Conservation (phyloP, 2,329 filamentous ascomycete genomes). For the Cordyceps tenuipes region DNA sequence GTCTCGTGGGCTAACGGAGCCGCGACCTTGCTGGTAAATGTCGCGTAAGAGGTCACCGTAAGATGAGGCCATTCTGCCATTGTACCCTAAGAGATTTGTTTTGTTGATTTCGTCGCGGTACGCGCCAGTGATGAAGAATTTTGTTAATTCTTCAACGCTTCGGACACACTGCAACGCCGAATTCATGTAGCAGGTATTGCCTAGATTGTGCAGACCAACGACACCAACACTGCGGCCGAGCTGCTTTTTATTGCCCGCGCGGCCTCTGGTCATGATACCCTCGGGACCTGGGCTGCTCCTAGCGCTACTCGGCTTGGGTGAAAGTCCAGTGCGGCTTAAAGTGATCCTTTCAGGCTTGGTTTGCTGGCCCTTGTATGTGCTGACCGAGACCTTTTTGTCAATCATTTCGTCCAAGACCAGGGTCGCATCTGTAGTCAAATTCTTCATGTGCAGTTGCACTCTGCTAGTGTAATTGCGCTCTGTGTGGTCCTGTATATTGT, state of each 20-base stretch:
- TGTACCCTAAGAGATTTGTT: slow-evolving; percentile 76
- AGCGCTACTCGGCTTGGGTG: slow-evolving; percentile 40
- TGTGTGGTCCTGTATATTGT: slow-evolving; percentile 52
- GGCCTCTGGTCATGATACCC: slow-evolving; percentile 60
- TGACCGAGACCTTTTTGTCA: slow-evolving; percentile 49
- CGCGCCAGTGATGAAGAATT: slow-evolving; percentile 74
- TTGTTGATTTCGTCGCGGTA: slow-evolving; percentile 77
- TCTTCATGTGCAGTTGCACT: slow-evolving; percentile 55
- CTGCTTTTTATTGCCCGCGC: slow-evolving; percentile 59
- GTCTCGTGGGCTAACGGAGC: slow-evolving; percentile 66
- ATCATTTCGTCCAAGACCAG: slow-evolving; percentile 79
- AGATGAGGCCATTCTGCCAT: slow-evolving; percentile 75
- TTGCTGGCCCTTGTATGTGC: slow-evolving; percentile 33
- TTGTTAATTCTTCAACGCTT: slow-evolving; percentile 84
- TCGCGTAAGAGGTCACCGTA: slow-evolving; percentile 70
- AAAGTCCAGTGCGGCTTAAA: slow-evolving; percentile 19
- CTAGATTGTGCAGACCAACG: slow-evolving; percentile 79
- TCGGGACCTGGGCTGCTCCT: slow-evolving; percentile 59
- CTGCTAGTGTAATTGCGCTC: slow-evolving; percentile 73
- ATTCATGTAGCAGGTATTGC: slow-evolving; percentile 99
- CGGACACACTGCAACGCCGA: slow-evolving; percentile 91
- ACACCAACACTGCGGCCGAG: slow-evolving; percentile 65
- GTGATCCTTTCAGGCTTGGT: slow-evolving; percentile 29
- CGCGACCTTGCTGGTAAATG: slow-evolving; percentile 64
- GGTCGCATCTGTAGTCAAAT: slow-evolving; percentile 63